These are phyloP conservation scores for Protostelium mycophagum DNA, from an alignment of 78 protist species.

Conservation along the genomic window DNA sequence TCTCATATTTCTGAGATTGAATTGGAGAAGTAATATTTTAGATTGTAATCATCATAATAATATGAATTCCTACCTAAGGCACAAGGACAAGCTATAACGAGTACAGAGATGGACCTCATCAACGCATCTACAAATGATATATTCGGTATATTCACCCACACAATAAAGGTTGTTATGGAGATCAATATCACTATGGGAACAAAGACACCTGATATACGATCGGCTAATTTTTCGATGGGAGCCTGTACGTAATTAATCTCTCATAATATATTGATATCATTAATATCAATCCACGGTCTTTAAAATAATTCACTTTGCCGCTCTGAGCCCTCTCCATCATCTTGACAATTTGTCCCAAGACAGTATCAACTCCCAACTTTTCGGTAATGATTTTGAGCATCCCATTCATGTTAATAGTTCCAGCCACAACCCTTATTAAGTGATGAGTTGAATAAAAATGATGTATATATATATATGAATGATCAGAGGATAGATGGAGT, in stretches of 20 bases:
- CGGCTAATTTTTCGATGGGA: conserved; percentile 76
- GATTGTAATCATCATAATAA: too few species aligned
- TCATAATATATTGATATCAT: too few species aligned
- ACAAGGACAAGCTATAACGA: conserved; percentile 92
- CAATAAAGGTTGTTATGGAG: conserved; percentile 57
- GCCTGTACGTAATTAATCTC: conserved; percentile 12
- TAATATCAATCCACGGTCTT: too few species aligned
- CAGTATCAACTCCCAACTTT: conserved; percentile 71
- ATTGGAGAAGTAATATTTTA: too few species aligned
- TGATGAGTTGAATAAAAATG: too few species aligned
- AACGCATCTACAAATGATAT: conserved; percentile 23
- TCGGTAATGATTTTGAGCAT: conserved; percentile 37
- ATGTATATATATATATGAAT: too few species aligned
- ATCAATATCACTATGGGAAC: conserved; percentile 79
- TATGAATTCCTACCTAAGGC: too few species aligned
- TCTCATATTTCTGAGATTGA: too few species aligned
- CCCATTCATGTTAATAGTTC: conserved; percentile 76
- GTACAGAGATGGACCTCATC: conserved; percentile 60
- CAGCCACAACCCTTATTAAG: conserved; percentile 91
- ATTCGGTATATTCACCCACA: conserved; percentile 62
- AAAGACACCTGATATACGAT: conserved; percentile 66
- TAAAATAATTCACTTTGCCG: conserved; percentile 9
- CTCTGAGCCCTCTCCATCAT: conserved; percentile 91
- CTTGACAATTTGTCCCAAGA: conserved; percentile 67
- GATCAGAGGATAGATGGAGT: too few species aligned